Conservation (phyloP, 169 alveolate species). For the Plasmodium inui region DNA sequence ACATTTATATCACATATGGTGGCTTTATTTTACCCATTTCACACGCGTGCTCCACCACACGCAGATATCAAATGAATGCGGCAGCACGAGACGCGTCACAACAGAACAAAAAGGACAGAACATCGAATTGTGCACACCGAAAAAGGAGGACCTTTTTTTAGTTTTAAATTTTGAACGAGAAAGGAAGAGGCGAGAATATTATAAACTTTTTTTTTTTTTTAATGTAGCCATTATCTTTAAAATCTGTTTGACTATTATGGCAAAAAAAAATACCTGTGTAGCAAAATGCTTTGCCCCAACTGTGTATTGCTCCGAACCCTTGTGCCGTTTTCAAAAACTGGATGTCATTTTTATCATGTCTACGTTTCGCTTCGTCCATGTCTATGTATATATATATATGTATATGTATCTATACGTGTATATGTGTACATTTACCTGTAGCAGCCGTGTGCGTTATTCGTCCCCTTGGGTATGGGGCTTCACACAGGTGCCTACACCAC, state of each 20-base stretch:
- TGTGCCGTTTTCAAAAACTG: background rate
- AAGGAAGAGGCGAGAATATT: background rate
- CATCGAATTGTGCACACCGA: background rate
- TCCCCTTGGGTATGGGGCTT: background rate
- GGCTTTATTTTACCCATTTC: background rate
- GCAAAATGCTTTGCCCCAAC: slow-evolving; percentile 14
- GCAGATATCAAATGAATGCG: background rate
- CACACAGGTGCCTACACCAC: background rate
- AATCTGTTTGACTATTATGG: background rate
- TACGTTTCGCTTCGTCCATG: background rate
- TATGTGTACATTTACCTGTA: background rate
- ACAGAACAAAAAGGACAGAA: background rate
- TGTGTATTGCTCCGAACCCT: background rate
- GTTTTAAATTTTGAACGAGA: background rate
- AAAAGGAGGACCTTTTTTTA: background rate
- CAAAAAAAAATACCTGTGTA: background rate
- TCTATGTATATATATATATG: background rate
- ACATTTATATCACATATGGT: background rate
- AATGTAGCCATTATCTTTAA: background rate
- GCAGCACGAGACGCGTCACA: background rate
- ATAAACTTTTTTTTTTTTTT: background rate
- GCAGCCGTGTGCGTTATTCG: background rate
- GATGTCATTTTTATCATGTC: background rate
- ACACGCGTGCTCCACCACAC: background rate
- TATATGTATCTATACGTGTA: background rate